phyloP scores from a whole-genome alignment of 2,329 filamentous ascomycete genomes.

The Gaeumannomyces sp. region DNA sequence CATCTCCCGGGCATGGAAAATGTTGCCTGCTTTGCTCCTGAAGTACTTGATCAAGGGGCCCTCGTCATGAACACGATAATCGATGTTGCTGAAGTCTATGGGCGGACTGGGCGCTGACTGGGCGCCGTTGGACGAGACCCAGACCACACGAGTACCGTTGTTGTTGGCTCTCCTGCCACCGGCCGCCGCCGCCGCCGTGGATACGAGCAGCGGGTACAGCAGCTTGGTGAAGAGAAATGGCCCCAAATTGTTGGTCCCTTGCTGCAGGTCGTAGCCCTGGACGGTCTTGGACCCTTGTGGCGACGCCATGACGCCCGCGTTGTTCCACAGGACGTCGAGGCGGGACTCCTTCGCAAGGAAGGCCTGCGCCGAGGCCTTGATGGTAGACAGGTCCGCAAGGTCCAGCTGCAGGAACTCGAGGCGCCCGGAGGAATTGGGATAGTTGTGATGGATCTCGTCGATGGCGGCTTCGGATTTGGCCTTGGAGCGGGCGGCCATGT shows the following conservation, averaged over 20 bases:
- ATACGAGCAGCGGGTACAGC: constrained; percentile 17
- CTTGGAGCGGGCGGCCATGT: constrained; percentile 39
- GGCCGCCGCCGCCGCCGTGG: constrained; percentile 11
- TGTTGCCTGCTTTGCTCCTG: constrained; percentile 16
- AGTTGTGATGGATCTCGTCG: constrained; percentile 26
- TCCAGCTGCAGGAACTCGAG: constrained; percentile 36
- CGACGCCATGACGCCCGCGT: constrained; percentile 30
- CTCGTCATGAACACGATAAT: constrained; percentile 18
- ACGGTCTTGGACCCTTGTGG: constrained; percentile 22
- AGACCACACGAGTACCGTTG: constrained; percentile 17
- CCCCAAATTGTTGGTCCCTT: constrained; percentile 20
- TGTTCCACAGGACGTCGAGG: constrained; percentile 31
- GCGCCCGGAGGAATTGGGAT: constrained; percentile 24
- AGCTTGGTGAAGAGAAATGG: constrained; percentile 20
- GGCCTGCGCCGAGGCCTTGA: constrained; percentile 21
- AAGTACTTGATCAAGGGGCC: constrained; percentile 8
- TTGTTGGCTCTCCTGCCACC: constrained; percentile 7
- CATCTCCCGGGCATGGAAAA: constrained; percentile 16
- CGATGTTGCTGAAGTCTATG: constrained; percentile 25
- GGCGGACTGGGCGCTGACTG: constrained; percentile 16
- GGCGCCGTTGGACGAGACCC: constrained; percentile 15
- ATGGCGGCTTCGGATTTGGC: constrained; percentile 35
- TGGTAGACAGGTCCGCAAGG: constrained; percentile 23
- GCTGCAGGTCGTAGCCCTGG: constrained; percentile 20
- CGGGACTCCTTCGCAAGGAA: constrained; percentile 24